These are phyloP conservation scores for Erythrobasidium hasegawianum DNA, from an alignment of 1,284 basidiomycete genomes.

Conservation along the genomic window DNA sequence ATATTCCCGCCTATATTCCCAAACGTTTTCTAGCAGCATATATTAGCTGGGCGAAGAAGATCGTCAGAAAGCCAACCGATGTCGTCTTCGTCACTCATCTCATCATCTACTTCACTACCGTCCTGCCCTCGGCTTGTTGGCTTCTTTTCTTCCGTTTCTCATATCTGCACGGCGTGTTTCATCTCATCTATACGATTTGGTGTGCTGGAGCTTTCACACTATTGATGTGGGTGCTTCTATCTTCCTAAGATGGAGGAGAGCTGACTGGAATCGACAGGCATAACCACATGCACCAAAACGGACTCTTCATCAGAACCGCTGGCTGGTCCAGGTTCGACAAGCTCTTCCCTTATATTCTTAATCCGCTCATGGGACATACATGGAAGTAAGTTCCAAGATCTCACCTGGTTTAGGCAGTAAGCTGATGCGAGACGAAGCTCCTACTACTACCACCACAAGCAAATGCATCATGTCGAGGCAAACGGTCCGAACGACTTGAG, in stretches of 20 bases:
- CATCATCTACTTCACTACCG: conserved; percentile 20
- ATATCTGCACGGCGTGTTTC: conserved; percentile 6
- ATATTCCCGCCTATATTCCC: background rate
- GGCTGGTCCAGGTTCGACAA: conserved; percentile 10
- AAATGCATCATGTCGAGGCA: conserved; percentile 30
- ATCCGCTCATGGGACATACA: conserved; percentile 29
- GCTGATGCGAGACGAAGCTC: background rate
- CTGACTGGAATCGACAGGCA: background rate
- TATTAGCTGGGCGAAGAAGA: background rate
- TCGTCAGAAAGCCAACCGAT: conserved; percentile 16
- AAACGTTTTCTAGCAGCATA: conserved; percentile 6
- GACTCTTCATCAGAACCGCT: background rate
- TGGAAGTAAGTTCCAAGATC: background rate
- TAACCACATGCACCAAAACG: conserved; percentile 23
- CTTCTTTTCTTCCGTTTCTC: conserved; percentile 20
- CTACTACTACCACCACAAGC: conserved; percentile 17
- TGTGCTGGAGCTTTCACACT: conserved; percentile 25
- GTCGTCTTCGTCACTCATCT: conserved; percentile 30
- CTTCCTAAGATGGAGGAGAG: background rate
- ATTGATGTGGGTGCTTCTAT: conserved; percentile 12
- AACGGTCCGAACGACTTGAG: conserved; percentile 30
- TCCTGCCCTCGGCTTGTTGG: conserved; percentile 13
- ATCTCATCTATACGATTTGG: conserved; percentile 8
- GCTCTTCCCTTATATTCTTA: conserved; percentile 15
- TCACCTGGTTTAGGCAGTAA: background rate